Percentiles rank a stretch among this genome's conserved stretches.
These are phyloP conservation scores for Scytalidium lignicola DNA, from an alignment of 2,329 filamentous ascomycete species.

Conservation along the genomic window DNA sequence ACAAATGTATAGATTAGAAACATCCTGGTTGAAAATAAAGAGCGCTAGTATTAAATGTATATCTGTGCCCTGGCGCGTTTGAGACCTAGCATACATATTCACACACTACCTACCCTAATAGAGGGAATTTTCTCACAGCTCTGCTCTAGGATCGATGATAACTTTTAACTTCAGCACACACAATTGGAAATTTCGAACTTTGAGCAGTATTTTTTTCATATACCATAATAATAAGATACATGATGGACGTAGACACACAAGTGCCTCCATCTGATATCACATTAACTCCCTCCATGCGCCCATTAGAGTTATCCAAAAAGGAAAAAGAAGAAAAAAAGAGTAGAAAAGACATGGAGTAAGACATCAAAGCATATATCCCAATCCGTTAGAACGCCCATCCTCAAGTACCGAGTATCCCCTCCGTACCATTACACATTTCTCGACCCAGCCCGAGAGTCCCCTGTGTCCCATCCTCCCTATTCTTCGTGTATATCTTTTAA, in stretches of 20 bases:
- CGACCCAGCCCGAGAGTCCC: background rate
- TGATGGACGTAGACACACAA: background rate
- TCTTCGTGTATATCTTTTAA: background rate
- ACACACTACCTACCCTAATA: no score
- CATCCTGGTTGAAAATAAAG: no score
- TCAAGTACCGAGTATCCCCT: background rate
- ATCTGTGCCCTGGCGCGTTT: no score
- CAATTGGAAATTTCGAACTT: no score
- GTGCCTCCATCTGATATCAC: background rate
- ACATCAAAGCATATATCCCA: background rate
- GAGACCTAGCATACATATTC: no score
- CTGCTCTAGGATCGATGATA: no score
- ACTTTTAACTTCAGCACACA: no score
- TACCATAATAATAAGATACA: background rate
- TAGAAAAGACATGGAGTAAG: no score
- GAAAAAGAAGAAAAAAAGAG: background rate
- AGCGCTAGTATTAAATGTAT: no score
- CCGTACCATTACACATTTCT: background rate
- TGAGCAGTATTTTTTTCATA: background rate
- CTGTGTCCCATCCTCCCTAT: background rate
- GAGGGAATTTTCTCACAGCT: no score
- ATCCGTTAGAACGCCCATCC: background rate
- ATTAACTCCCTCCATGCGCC: background rate
- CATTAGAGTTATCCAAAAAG: background rate
- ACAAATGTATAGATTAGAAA: no score